phyloP scores from a whole-genome alignment of 306 rosid species.

The Ochetophila trinervis region DNA sequence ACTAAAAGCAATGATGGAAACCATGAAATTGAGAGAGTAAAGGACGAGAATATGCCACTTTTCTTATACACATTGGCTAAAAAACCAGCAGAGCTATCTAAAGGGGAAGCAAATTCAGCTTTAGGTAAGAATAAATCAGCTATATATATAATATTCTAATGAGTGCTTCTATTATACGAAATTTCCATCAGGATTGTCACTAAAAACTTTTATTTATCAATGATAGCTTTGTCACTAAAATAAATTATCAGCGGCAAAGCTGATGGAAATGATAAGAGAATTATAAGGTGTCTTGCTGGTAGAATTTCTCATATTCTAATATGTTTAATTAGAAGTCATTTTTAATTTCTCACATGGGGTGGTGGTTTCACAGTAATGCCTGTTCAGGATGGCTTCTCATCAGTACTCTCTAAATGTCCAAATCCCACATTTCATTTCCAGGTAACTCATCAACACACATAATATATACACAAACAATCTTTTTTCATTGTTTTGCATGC shows the following conservation, averaged over 20 bases:
- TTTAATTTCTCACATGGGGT: not conserved
- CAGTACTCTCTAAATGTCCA: slow-evolving; percentile 49
- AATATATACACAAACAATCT: not conserved
- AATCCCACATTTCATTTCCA: slow-evolving; percentile 73
- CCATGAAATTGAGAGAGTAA: slow-evolving; percentile 19
- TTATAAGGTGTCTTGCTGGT: too few relatives aligned
- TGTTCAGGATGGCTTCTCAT: slow-evolving; percentile 51
- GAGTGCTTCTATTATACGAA: too few relatives aligned
- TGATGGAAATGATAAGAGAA: too few relatives aligned
- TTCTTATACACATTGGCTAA: slow-evolving; percentile 33
- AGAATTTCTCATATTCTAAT: too few relatives aligned
- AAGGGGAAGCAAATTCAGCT: slow-evolving; percentile 29
- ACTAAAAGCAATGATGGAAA: slow-evolving; percentile 27
- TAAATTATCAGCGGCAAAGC: too few relatives aligned
- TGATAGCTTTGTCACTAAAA: too few relatives aligned
- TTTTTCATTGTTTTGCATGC: not conserved
- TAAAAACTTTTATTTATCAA: too few relatives aligned
- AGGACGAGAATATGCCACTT: slow-evolving; percentile 44
- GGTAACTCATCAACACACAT: slow-evolving; percentile 40
- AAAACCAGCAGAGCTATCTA: slow-evolving; percentile 29
- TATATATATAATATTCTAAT: too few relatives aligned
- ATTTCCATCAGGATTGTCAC: too few relatives aligned
- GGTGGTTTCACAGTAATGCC: slow-evolving; percentile 41
- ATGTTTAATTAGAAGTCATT: not conserved
- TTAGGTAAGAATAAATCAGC: slow-evolving; percentile 26